Base-by-base conservation (phyloP, 768 basidiomycete species). In the Podaxis carcinomalis region DNA sequence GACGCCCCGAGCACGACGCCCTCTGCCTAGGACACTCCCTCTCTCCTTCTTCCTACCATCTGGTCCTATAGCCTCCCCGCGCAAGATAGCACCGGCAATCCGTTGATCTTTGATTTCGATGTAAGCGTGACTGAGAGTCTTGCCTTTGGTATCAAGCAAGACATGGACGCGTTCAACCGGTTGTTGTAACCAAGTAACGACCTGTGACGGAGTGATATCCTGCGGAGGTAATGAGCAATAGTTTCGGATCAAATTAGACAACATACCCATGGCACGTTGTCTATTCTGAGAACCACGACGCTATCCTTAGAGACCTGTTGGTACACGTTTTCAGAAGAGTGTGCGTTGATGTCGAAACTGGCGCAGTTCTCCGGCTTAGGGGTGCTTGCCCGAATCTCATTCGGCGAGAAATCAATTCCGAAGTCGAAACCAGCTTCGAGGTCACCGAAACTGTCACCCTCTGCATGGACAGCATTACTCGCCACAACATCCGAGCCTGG, bases 161-260 rank as follows among this genome's bases (percentile, higher is more conserved):
- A 93, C 89, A 66, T 93, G 89, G 6, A 87, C 88, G 53, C 85
- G 82, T 56, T 80, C 77, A n/a, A 86, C 73, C 16, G 88, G 87
- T 61, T 89, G 88, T 65, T 82, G 85, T 57, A 90, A 73, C 89
- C 89, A 94, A 5, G 76, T 73, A 9, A 71, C 73, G 56, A 92
- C 89, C 57, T 83, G 85, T 19, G 83, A 81, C 4, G 92, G 92
- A 0, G 92, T 93, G 61, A 94, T 92, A 69, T 94, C 92, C 90
- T 93, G 60, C 1, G 59, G 27, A 55, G 39, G 62, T 32, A 23
- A 50, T 49, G 19, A 50, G 28, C n/a, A 13, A 10, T 5, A 21
- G 9, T 37, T 28, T 62, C 56, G 56, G 25, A 40, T 35, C 23
- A 32, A 23, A 52, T 11, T 13, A 25, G 50, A 19, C 5, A 14